Evolutionary conservation across 495 filamentous ascomycete species (phyloP).

Genomic region (Neurospora africana): DNA sequence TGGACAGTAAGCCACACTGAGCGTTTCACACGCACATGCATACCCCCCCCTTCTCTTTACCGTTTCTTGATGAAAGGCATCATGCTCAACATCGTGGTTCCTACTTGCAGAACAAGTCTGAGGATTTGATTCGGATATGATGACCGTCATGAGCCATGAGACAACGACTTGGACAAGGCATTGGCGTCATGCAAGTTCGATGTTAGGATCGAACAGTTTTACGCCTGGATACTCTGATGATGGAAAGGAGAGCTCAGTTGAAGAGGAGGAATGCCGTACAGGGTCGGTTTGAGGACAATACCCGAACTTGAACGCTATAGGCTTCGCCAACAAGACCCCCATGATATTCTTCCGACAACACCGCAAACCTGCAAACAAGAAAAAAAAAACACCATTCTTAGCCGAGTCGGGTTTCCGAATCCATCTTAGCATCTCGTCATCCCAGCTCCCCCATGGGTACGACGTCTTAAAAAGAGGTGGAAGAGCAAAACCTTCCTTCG

Average conservation of each 20-base stretch:
- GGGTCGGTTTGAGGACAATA: not conserved
- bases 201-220: not conserved
- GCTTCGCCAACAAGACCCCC: not conserved
- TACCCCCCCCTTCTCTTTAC: not conserved
- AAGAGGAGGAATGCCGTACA: not conserved
- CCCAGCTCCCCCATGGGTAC: conserved; percentile 47
- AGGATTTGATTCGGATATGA: not conserved
- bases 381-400: not conserved
- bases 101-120: conserved; percentile 9
- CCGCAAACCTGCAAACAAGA: not conserved
- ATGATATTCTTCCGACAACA: not conserved
- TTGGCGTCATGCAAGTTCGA: not conserved
- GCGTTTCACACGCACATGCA: not conserved
- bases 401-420: not conserved
- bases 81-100: not conserved
- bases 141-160: not conserved
- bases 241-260: not conserved
- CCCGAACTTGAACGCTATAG: not conserved
- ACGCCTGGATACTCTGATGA: not conserved
- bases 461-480: conserved; percentile 70
- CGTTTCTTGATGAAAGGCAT: not conserved
- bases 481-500: conserved; percentile 41
- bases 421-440: conserved; percentile 66
- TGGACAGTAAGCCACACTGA: conserved; percentile 26
- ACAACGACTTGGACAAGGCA: not conserved